A percentile compares a stretch with the other conserved stretches of the same genome.
phyloP scores from a whole-genome alignment of 106 monocot species.

The Ottelia alismoides region DNA sequence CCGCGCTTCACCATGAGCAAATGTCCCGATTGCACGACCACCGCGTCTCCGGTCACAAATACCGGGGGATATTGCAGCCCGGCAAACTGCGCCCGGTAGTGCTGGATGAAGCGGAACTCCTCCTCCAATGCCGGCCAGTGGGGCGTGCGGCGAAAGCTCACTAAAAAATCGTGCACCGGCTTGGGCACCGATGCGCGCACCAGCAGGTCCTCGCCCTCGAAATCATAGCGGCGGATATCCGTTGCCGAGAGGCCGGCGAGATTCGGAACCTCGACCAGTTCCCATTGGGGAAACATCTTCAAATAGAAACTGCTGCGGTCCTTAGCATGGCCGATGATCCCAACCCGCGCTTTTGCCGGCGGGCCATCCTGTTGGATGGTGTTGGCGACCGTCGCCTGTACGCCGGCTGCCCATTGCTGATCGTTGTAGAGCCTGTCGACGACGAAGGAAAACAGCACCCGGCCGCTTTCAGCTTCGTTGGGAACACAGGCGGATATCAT shows the following conservation, averaged over 20 bases:
- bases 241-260: neutral
- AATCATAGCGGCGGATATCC: too few species aligned
- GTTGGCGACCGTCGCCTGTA: neutral
- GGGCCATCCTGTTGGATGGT: neutral
- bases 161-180: too few species aligned
- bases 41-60: neutral
- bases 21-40: neutral
- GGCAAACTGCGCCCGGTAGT: neutral
- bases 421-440: neutral
- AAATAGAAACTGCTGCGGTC: neutral
- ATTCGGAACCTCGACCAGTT: neutral
- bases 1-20: neutral
- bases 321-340: neutral
- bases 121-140: too few species aligned
- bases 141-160: too few species aligned
- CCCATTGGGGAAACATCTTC: neutral
- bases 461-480: neutral
- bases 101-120: too few species aligned
- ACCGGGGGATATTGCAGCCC: neutral
- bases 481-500: neutral
- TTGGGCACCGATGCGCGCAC: too few species aligned
- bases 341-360: neutral
- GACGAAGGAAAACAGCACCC: neutral
- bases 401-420: neutral
- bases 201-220: too few species aligned